A percentile compares a stretch with the other conserved stretches of the same genome.
Evolutionary conservation across 202 grass and related monocot genomes (phyloP).

Genomic region (Bolboschoenoplectus hybrid): DNA sequence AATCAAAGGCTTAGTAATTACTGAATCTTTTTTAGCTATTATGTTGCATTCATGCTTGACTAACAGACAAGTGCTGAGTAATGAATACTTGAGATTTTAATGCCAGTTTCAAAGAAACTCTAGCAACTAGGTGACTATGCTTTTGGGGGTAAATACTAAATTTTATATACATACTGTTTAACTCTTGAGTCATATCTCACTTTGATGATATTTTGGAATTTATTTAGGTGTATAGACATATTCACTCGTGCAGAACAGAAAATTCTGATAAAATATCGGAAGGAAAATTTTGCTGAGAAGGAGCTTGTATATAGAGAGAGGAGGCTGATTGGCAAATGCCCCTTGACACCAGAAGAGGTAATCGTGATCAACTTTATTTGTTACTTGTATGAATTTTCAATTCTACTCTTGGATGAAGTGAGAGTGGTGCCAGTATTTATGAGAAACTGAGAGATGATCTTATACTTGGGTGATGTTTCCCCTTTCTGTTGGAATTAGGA

Average conservation of each 20-base stretch:
- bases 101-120: background rate
- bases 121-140: background rate
- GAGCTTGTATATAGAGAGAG: slow-evolving; percentile 70
- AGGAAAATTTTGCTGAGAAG: slow-evolving; percentile 73
- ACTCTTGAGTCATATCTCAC: slow-evolving; percentile 6
- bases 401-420: background rate
- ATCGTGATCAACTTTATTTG: background rate
- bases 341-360: slow-evolving; percentile 99
- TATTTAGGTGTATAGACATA: slow-evolving; percentile 84
- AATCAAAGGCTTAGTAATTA: background rate
- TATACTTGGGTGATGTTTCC: background rate
- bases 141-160: slow-evolving; percentile 11
- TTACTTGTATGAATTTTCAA: background rate
- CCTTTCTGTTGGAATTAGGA: background rate
- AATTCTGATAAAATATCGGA: slow-evolving; percentile 77
- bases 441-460: background rate
- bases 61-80: background rate
- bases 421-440: background rate
- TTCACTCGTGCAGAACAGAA: slow-evolving; percentile 75
- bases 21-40: background rate
- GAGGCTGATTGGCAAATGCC: slow-evolving; percentile 80
- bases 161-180: background rate
- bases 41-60: background rate
- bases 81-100: slow-evolving; percentile 3
- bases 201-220: slow-evolving; percentile 24